A percentile compares a stretch with the other conserved stretches of the same genome.
Evolutionary conservation across 768 basidiomycete species (phyloP).

Genomic region (Tricholoma terreum): DNA sequence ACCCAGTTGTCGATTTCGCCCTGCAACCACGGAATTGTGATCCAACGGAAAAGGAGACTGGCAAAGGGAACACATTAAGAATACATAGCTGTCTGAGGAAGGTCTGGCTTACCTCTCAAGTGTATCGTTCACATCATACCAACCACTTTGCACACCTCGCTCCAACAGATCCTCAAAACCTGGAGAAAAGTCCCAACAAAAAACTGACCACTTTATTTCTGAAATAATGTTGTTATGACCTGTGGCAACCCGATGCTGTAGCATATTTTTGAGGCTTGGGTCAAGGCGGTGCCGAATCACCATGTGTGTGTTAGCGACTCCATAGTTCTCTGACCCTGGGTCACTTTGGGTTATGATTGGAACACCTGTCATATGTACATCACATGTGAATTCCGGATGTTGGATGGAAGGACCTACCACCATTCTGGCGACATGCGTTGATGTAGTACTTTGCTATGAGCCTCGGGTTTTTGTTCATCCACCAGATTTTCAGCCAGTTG

Average conservation of each 20-base stretch:
- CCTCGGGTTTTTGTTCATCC: slow-evolving; percentile 27
- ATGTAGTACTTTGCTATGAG: slow-evolving; percentile 26
- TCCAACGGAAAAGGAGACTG: slow-evolving; percentile 33
- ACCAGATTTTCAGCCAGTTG: slow-evolving; percentile 33
- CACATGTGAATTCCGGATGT: no score
- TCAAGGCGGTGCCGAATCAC: neutral
- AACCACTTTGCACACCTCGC: slow-evolving; percentile 22
- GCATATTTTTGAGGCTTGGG: neutral
- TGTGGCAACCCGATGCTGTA: slow-evolving; percentile 36
- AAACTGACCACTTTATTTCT: slow-evolving; percentile 36
- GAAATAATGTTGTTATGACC: slow-evolving; percentile 35
- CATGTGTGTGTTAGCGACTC: slow-evolving; percentile 28
- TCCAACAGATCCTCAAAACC: slow-evolving; percentile 38
- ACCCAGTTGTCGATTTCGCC: slow-evolving; percentile 29
- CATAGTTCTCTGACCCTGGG: slow-evolving; percentile 31
- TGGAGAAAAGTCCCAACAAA: slow-evolving; percentile 28
- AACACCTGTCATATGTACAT: slow-evolving; percentile 11
- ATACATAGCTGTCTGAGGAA: no score
- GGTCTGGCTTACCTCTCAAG: neutral
- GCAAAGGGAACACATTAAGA: neutral
- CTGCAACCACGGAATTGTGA: slow-evolving; percentile 37
- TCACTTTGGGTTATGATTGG: slow-evolving; percentile 37
- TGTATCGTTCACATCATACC: slow-evolving; percentile 23
- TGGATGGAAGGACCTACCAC: neutral
- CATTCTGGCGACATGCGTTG: slow-evolving; percentile 13